Evolutionary conservation across 768 basidiomycete species (phyloP).

Genomic region (Nidularia sp.): DNA sequence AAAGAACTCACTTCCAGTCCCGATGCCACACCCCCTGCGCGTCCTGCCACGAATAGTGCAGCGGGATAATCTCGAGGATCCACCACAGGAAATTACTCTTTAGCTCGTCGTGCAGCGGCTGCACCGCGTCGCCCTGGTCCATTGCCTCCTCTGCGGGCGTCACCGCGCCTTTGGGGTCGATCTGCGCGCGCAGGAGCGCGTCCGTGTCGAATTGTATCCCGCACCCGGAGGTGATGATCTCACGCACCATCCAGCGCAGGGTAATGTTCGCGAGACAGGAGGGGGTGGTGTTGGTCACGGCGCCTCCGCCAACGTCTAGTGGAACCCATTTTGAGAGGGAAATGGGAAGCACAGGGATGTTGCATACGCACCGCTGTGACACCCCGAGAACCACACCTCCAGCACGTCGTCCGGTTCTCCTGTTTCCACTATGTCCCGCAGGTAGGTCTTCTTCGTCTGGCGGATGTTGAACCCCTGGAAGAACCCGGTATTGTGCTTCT

Average conservation of each 20-base stretch:
- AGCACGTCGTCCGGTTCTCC: constrained; percentile 41
- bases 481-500: background rate
- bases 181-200: constrained; percentile 33
- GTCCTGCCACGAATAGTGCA: constrained; percentile 54
- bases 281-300: constrained; percentile 35
- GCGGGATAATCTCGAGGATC: constrained; percentile 67
- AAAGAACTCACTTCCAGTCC: constrained; percentile 44
- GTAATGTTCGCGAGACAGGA: constrained; percentile 55
- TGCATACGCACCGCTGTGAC: constrained; percentile 54
- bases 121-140: constrained; percentile 35
- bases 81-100: constrained; percentile 49
- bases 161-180: constrained; percentile 4
- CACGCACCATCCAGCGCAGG: constrained; percentile 77
- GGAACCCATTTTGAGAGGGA: background rate
- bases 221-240: constrained; percentile 53
- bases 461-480: background rate
- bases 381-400: constrained; percentile 81
- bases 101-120: constrained; percentile 53
- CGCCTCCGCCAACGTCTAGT: constrained; percentile 70
- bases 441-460: constrained; percentile 6
- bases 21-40: constrained; percentile 47
- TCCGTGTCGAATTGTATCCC: constrained; percentile 53
- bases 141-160: constrained; percentile 9
- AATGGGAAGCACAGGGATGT: background rate
- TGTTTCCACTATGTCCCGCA: constrained; percentile 7